Base-by-base conservation (phyloP, 2,329 filamentous ascomycete species). In the Colletotrichum falcatum region DNA sequence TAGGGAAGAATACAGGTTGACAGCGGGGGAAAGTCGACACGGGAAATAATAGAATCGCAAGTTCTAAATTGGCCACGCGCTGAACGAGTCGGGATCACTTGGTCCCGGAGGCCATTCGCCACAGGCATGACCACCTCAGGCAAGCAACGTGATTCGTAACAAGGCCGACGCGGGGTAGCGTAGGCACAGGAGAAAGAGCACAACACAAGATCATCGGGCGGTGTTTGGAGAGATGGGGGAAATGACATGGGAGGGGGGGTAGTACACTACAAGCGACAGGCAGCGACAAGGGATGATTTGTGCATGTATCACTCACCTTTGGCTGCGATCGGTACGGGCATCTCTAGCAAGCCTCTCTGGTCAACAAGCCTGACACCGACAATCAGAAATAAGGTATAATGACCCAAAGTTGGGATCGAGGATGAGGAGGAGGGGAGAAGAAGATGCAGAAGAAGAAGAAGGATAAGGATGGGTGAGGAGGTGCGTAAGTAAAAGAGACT, bases 71-170 rank as follows among this genome's bases (percentile, higher is more conserved):
- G 67, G 66, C 61, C 70, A 67, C 70, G 53, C 56, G 51, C 60
- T 39, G 51, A 55, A 42, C 35, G 56, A 33, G 48, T 39, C 37
- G 26, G 59, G 70, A 56, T 71, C 71, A 59, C 70, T 67, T 72
- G 58, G 67, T 63, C 67, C 51, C 54, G 39, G 35, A 63, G 30
- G 48, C 35, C 51, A 59, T 71, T 70, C 44, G 67, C 70, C 70
- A 71, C 67, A 63, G 67, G 62, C 67, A 67, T 72, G 70, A 72
- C 65, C 69, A 71, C 69, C 69, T 60, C 54, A 61, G 60, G 60
- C 69, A 70, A 33, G 60, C 60, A 70, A 70, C 28, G 60, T 70
- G 69, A 71, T 71, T 64, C 69, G 69, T 49, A 63, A 60, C 61
- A 55, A 55, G 53, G 55, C 54, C 58, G 46, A 39, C 69, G 69